These are phyloP conservation scores for Bretziella fagacearum DNA, from an alignment of 2,329 filamentous ascomycete genomes.

Conservation along the genomic window DNA sequence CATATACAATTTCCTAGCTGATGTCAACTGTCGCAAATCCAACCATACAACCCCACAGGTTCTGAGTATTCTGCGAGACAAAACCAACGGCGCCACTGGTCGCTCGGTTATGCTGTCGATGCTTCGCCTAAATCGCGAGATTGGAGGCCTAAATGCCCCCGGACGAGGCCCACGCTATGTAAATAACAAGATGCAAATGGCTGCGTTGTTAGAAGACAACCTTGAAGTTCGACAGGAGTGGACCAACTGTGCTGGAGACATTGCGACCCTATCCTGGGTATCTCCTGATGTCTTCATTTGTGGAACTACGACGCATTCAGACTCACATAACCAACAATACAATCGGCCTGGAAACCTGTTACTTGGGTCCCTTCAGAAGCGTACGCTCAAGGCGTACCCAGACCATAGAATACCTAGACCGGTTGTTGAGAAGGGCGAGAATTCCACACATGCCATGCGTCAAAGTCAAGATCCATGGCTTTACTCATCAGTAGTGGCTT, in stretches of 20 bases:
- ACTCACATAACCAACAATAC: conserved; percentile 47
- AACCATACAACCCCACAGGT: not conserved
- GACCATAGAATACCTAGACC: conserved; percentile 42
- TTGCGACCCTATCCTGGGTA: conserved; percentile 41
- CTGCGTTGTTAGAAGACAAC: conserved; percentile 32
- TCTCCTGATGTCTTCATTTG: conserved; percentile 38
- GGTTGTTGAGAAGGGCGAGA: conserved; percentile 34
- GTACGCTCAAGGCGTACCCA: conserved; percentile 33
- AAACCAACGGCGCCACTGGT: conserved; percentile 12
- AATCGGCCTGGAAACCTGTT: conserved; percentile 47
- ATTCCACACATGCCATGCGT: conserved; percentile 38
- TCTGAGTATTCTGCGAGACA: conserved; percentile 17
- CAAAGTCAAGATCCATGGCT: conserved; percentile 45
- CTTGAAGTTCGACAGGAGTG: conserved; percentile 36
- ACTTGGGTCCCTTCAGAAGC: conserved; percentile 31
- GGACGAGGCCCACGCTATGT: conserved; percentile 26
- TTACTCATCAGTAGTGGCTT: conserved; percentile 46
- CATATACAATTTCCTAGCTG: conserved; percentile 24
- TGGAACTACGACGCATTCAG: conserved; percentile 45
- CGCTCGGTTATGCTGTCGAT: conserved; percentile 23
- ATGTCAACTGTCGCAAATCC: conserved; percentile 22
- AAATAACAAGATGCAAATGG: conserved; percentile 31
- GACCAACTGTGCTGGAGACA: conserved; percentile 44
- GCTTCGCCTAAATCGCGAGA: conserved; percentile 32
- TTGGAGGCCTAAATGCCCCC: conserved; percentile 29